A percentile compares a stretch with the other conserved stretches of the same genome.
phyloP scores from a whole-genome alignment of 2,329 filamentous ascomycete species.

The Epichloe sibirici region DNA sequence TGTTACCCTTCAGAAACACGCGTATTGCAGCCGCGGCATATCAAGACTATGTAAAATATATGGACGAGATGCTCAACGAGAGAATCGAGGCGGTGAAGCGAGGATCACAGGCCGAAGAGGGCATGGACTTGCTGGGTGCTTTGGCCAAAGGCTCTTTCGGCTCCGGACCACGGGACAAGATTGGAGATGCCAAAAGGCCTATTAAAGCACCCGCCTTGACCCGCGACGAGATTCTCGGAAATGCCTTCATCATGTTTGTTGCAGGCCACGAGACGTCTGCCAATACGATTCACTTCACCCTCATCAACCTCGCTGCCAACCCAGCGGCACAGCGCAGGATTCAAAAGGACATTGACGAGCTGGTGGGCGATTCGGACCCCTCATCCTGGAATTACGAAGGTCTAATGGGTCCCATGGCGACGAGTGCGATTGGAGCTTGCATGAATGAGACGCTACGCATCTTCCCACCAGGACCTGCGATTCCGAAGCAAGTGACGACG shows the following conservation, averaged over 20 bases:
- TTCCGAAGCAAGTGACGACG: slow-evolving; percentile 52
- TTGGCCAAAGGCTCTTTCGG: slow-evolving; percentile 15
- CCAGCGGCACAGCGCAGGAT: slow-evolving; percentile 50
- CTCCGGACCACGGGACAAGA: slow-evolving; percentile 21
- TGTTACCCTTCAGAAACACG: slow-evolving; percentile 38
- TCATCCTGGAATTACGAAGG: slow-evolving; percentile 59
- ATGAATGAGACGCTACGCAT: slow-evolving; percentile 69
- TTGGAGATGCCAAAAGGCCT: slow-evolving; percentile 12
- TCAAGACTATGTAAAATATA: slow-evolving; percentile 54
- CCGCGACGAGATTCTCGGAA: slow-evolving; percentile 58
- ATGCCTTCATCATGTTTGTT: slow-evolving; percentile 55
- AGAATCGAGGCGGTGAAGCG: slow-evolving; percentile 36
- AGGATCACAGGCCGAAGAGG: slow-evolving; percentile 27
- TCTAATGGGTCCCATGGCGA: slow-evolving; percentile 52
- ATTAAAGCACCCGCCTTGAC: slow-evolving; percentile 29
- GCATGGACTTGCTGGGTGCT: slow-evolving; percentile 42
- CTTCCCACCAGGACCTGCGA: slow-evolving; percentile 56
- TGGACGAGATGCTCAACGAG: slow-evolving; percentile 53
- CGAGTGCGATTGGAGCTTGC: slow-evolving; percentile 58
- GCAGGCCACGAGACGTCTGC: slow-evolving; percentile 76
- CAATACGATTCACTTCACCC: slow-evolving; percentile 59
- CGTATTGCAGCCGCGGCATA: slow-evolving; percentile 42
- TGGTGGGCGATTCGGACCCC: slow-evolving; percentile 47
- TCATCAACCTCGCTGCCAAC: slow-evolving; percentile 56
- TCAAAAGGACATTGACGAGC: slow-evolving; percentile 55